Evolutionary conservation across 1,284 basidiomycete genomes (phyloP).

Genomic region (Cutaneotrichosporon dermatis): DNA sequence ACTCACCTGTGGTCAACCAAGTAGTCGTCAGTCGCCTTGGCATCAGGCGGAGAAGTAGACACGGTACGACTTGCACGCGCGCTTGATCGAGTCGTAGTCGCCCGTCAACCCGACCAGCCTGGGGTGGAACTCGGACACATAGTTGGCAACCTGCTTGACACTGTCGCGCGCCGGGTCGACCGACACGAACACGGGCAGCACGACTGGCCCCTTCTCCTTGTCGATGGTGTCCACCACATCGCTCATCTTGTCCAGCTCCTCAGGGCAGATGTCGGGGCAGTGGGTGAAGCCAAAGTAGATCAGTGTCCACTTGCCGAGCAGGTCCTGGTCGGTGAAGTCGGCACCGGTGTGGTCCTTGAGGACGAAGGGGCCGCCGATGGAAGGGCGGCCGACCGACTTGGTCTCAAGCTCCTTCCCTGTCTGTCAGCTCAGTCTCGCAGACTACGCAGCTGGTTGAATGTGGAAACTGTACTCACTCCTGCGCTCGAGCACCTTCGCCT

Average conservation of each 20-base stretch:
- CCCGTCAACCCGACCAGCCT: constrained; percentile 84
- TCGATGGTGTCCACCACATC: constrained; percentile 70
- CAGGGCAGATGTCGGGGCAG: constrained; percentile 97
- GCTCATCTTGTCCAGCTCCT: constrained; percentile 95
- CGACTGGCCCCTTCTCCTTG: constrained; percentile 59
- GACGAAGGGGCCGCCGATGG: constrained; percentile 85
- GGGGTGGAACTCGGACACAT: constrained; percentile 78
- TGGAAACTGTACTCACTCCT: constrained; percentile 55
- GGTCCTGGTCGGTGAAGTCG: constrained; percentile 74
- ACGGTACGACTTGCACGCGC: constrained; percentile 87
- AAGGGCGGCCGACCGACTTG: constrained; percentile 58
- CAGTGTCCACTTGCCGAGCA: constrained; percentile 75
- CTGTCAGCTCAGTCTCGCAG: constrained; percentile 45
- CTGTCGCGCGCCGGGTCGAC: constrained; percentile 94
- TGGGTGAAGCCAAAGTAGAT: constrained; percentile 98
- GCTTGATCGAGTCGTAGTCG: constrained; percentile 77
- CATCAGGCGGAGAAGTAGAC: constrained; percentile 95
- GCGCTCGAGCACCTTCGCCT: constrained; percentile 68
- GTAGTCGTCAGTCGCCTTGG: constrained; percentile 74
- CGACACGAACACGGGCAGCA: constrained; percentile 85
- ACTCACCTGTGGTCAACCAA: constrained; percentile 77
- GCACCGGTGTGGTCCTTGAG: constrained; percentile 65
- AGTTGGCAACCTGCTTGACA: constrained; percentile 55
- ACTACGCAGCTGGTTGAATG: constrained; percentile 10
- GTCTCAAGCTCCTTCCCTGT: constrained; percentile 63